These are phyloP conservation scores for Cladobotryum mycophilum DNA, from an alignment of 2,329 filamentous ascomycete species.

Conservation along the genomic window DNA sequence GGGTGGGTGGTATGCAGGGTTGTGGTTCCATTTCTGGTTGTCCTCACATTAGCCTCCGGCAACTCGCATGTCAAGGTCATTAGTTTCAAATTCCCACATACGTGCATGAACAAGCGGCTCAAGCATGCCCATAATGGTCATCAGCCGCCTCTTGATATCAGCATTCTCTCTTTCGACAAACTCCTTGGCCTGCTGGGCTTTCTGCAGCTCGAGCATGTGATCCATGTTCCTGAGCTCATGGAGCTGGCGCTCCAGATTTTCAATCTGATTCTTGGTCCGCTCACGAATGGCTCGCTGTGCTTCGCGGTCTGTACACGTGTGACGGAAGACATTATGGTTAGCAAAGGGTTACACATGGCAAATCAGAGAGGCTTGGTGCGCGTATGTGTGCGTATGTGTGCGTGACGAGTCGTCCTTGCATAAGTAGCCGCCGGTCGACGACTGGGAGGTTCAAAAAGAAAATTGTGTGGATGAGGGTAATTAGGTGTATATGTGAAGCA, in stretches of 20 bases:
- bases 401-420: no score
- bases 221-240: slow-evolving; percentile 71
- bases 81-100: slow-evolving; percentile 9
- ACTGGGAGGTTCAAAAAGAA: background rate
- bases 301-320: slow-evolving; percentile 58
- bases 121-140: slow-evolving; percentile 57
- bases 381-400: background rate
- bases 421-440: no score
- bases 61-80: background rate
- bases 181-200: slow-evolving; percentile 69
- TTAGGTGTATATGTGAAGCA: background rate
- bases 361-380: background rate
- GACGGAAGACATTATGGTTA: slow-evolving; percentile 7
- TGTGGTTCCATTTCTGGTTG: slow-evolving; percentile 9
- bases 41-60: background rate
- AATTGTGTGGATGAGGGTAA: background rate
- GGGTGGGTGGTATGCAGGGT: slow-evolving; percentile 28
- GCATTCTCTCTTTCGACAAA: slow-evolving; percentile 72
- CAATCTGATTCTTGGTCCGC: slow-evolving; percentile 74
- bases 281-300: slow-evolving; percentile 80
- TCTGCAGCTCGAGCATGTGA: slow-evolving; percentile 77
- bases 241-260: slow-evolving; percentile 65
- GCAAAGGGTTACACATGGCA: background rate
- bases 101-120: slow-evolving; percentile 47
- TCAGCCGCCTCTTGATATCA: slow-evolving; percentile 65